Conservation (phyloP, 352 stramenopile species). For the Phytophthora podocarpi region DNA sequence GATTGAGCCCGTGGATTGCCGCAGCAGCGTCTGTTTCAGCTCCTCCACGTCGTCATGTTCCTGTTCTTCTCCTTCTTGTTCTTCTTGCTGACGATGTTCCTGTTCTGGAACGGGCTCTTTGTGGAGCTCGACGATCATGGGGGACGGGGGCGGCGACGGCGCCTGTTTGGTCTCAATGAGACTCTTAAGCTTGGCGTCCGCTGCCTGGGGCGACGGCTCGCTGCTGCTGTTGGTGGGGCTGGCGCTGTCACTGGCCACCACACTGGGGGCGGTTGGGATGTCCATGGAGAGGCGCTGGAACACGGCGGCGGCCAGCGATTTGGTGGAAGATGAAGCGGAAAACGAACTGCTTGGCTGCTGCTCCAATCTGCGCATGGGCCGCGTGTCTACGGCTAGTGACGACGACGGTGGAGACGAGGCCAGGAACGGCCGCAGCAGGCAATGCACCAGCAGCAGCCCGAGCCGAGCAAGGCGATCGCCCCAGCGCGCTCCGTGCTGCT, state of each 20-base stretch:
- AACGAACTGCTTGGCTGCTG: neutral
- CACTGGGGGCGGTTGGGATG: neutral
- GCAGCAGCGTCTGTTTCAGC: constrained; percentile 28
- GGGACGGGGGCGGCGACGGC: constrained; percentile 24
- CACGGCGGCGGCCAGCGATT: constrained; percentile 21
- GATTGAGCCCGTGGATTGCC: constrained; percentile 42
- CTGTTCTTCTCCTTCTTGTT: constrained; percentile 14
- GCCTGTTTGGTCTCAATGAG: constrained; percentile 11
- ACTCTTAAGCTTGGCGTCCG: constrained; percentile 13
- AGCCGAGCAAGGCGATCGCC: constrained; percentile 42
- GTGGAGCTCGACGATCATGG: neutral
- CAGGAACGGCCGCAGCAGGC: constrained; percentile 40
- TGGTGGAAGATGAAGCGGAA: constrained; percentile 23
- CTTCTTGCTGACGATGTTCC: constrained; percentile 12
- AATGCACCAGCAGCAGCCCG: constrained; percentile 36
- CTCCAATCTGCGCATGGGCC: constrained; percentile 11
- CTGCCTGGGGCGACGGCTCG: constrained; percentile 31
- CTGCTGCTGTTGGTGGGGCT: constrained; percentile 42
- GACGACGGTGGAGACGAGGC: constrained; percentile 4
- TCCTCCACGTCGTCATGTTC: constrained; percentile 24
- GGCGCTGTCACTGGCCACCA: constrained; percentile 1
- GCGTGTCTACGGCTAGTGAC: constrained; percentile 11
- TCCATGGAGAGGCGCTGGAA: constrained; percentile 28
- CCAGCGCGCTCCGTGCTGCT: constrained; percentile 35
- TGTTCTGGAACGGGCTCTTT: constrained; percentile 24